phyloP scores from a whole-genome alignment of 2,329 filamentous ascomycete genomes.

The Cadophora sp. region DNA sequence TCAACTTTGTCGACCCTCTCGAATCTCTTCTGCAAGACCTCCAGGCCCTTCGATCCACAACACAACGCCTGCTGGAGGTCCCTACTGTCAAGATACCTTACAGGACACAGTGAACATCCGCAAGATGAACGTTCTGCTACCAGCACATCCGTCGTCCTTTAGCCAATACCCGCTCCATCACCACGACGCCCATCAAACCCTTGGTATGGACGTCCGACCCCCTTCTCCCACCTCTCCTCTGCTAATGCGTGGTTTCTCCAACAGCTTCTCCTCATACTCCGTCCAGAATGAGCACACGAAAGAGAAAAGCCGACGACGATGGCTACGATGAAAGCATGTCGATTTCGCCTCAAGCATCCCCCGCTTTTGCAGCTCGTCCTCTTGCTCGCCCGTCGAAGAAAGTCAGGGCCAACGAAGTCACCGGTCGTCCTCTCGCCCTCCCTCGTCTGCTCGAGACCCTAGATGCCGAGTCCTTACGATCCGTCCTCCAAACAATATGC shows the following conservation, averaged over 20 bases:
- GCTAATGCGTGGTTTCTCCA: conserved; percentile 23
- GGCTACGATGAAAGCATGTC: conserved; percentile 85
- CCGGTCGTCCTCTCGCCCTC: conserved; percentile 68
- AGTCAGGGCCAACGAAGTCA: conserved; percentile 68
- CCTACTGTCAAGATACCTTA: conserved; percentile 1
- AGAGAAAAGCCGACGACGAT: conserved; percentile 88
- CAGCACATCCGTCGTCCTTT: conserved; percentile 62
- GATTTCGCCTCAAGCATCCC: conserved; percentile 84
- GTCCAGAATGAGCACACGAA: conserved; percentile 62
- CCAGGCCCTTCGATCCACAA: conserved; percentile 12
- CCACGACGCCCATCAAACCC: conserved; percentile 58
- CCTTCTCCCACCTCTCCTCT: conserved; percentile 51
- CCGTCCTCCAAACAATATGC: conserved; percentile 88
- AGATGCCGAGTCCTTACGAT: conserved; percentile 82
- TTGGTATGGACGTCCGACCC: conserved; percentile 57
- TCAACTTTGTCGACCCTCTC: conserved; percentile 12
- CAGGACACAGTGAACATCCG: conserved; percentile 23
- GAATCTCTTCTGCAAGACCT: background rate
- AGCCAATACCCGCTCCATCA: conserved; percentile 65
- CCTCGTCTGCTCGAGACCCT: conserved; percentile 92
- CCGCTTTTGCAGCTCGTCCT: conserved; percentile 72
- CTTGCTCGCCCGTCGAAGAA: conserved; percentile 73
- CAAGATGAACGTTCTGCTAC: conserved; percentile 68
- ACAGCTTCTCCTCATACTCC: conserved; percentile 54
- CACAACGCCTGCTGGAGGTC: conserved; percentile 16